Base-by-base conservation (phyloP, 2,329 filamentous ascomycete genomes). In the Claviceps purpurea region DNA sequence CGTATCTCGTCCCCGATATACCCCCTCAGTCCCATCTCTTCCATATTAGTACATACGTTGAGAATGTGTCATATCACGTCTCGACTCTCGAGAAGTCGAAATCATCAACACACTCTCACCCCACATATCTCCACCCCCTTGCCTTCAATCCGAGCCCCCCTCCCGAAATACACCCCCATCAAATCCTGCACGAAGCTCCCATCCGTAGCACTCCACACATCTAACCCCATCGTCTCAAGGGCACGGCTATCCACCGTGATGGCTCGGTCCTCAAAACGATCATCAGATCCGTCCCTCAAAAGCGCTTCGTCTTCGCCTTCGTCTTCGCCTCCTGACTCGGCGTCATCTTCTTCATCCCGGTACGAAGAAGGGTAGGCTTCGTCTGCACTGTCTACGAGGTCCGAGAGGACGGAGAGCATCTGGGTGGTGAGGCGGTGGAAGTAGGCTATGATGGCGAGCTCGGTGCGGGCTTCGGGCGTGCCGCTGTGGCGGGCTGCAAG, bases 381-480 rank as follows among this genome's bases (percentile, higher is more conserved):
- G 11, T 73, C 73, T 5, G 70, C 64, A 48, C 64, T 64, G 41
- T 75, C 73, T 5, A 87, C 76, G 3, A 87, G 68, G 55, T 83
- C 79, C 0, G 76, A 75, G 50, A 89, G 64, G 3, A 78, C 76
- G 0, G 74, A 74, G 22, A 91, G 68, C 44, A 88, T 74, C 58
- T 79, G 73, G 2, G 78, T 77, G 0, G 87, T 89, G 50, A 89
- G 73, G 1, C 86, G 79, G 66, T 90, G 87, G 65, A 91, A 91
- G 65, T 89, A 93, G 1, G 85, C 83, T 51, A 90, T 86, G 49
- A 89, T 78, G 42, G 83, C 79, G 55, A 88, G 81, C 62, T 89
- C 84, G 11, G 78, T 64, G 47, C 70, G 66, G 45, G 76, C 68
- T 13, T 65, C 37, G 22, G 51, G 42, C 20, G 47, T 16, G 6